Base-by-base conservation (phyloP, 345 rosid genomes). In the Cochlearia excelsa region DNA sequence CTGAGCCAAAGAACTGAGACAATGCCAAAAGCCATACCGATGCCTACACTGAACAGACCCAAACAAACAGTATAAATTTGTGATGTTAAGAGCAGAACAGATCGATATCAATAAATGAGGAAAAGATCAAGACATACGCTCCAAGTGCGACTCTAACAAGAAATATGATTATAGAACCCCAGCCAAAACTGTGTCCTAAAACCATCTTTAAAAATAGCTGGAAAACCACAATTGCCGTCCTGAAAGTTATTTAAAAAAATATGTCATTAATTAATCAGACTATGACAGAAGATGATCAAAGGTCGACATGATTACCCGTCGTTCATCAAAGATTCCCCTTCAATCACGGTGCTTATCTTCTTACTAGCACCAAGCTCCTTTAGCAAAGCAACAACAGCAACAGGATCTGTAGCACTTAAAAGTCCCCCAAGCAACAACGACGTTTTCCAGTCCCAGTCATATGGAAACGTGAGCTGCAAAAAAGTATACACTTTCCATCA, bases 311-410 rank as follows among this genome's bases (percentile, higher is more conserved):
- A 30, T 43, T 86, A 93, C 99, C 99, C 99, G 63, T 93, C 99
- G 78, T 89, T 93, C 99, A 93, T 93, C 70, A 93, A 65, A 42
- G 99, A 93, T 65, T 93, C 99, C 51, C 99, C 99, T 78, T 93
- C 99, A 65, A 93, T 93, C 51, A 93, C 72, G 5, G 99, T 89
- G 77, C 74, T 89, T 65, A 93, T 70, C 75, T 93, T 93, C 78
- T 93, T 93, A 77, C 97, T 93, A 42, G 99, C 95, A 69, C 97
- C 99, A 74, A 93, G 97, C 55, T 93, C 99, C 70, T 83, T 93
- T 59, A 93, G 67, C 61, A 93, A 71, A 72, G 97, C 95, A 68
- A 93, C 97, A 60, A 93, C 99, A 67, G 99, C 97, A 35, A 89
- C 99, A 54, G 97, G 99, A 79, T 93, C 99, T 5, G 99, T 89